A percentile compares a stretch with the other conserved stretches of the same genome.
phyloP scores from a whole-genome alignment of 1,139 yeast genomes.

The Suhomyces choctaworum region DNA sequence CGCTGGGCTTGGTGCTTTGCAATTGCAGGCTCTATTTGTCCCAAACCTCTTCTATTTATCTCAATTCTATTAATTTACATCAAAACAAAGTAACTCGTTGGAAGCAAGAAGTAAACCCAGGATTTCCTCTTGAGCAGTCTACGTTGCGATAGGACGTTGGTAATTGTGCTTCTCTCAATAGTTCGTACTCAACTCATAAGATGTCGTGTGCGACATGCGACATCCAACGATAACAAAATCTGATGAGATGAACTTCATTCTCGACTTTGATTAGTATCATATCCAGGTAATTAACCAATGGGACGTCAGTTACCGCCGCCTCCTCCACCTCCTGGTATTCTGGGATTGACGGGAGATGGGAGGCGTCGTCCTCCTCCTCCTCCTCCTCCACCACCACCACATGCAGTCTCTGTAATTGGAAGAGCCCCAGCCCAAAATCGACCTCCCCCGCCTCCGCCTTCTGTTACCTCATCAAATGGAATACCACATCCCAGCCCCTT shows the following conservation, averaged over 20 bases:
- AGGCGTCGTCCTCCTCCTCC: slow-evolving; percentile 9
- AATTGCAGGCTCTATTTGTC: too few relatives aligned
- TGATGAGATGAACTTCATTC: slow-evolving; percentile 5
- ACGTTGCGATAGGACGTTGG: too few relatives aligned
- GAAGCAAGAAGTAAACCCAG: too few relatives aligned
- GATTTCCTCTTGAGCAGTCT: too few relatives aligned
- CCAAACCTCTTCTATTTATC: too few relatives aligned
- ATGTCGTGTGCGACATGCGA: slow-evolving; percentile 5
- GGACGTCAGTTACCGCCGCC: slow-evolving; percentile 34
- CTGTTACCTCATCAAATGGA: slow-evolving; percentile 13
- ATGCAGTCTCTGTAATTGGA: slow-evolving; percentile 1
- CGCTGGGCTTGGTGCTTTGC: too few relatives aligned
- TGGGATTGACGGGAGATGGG: slow-evolving; percentile 9
- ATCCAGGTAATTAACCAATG: too few relatives aligned
- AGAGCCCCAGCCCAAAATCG: not conserved
- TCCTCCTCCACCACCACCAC: slow-evolving; percentile 15
- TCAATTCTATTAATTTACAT: too few relatives aligned
- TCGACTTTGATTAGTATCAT: too few relatives aligned
- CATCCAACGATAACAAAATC: not conserved
- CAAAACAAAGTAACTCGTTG: too few relatives aligned
- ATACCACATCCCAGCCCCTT: not conserved
- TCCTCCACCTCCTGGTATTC: slow-evolving; percentile 29
- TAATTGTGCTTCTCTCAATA: too few relatives aligned
- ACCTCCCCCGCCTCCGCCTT: slow-evolving; percentile 24
- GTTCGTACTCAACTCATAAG: too few relatives aligned